Conservation (phyloP, 129 eudicot species). For the Logfia minima region DNA sequence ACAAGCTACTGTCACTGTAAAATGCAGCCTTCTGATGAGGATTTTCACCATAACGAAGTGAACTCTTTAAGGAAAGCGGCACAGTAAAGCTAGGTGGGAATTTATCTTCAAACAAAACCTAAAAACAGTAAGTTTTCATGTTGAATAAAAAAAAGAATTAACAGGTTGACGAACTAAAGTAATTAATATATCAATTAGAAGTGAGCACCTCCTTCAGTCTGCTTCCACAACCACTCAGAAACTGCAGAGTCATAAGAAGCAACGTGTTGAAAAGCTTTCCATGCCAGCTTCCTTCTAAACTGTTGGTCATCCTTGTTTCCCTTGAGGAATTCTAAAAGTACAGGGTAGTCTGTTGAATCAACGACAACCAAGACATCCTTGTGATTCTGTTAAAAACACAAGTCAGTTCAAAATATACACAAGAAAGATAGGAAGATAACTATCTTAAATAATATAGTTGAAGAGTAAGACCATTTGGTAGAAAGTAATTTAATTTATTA, state of each 20-base stretch:
- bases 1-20: slow-evolving; percentile 80
- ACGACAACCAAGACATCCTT: slow-evolving; percentile 94
- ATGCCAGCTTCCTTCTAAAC: slow-evolving; percentile 76
- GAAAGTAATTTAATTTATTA: background rate
- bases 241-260: slow-evolving; percentile 98
- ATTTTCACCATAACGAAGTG: slow-evolving; percentile 97
- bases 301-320: slow-evolving; percentile 61
- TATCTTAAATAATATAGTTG: background rate
- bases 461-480: background rate
- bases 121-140: slow-evolving; percentile 10
- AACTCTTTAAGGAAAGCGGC: slow-evolving; percentile 70
- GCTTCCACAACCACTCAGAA: slow-evolving; percentile 98
- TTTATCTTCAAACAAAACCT: slow-evolving; percentile 45
- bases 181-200: background rate
- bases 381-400: slow-evolving; percentile 67
- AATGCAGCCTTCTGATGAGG: slow-evolving; percentile 98
- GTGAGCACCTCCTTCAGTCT: slow-evolving; percentile 65
- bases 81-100: slow-evolving; percentile 80
- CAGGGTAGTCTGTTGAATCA: slow-evolving; percentile 82
- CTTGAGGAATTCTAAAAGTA: slow-evolving; percentile 61
- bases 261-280: slow-evolving; percentile 93
- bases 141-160: background rate
- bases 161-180: background rate
- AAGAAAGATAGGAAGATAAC: background rate
- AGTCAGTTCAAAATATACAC: background rate